phyloP scores from a whole-genome alignment of 192 early-diverging fungal species.

The Rhizophagus clarus region DNA sequence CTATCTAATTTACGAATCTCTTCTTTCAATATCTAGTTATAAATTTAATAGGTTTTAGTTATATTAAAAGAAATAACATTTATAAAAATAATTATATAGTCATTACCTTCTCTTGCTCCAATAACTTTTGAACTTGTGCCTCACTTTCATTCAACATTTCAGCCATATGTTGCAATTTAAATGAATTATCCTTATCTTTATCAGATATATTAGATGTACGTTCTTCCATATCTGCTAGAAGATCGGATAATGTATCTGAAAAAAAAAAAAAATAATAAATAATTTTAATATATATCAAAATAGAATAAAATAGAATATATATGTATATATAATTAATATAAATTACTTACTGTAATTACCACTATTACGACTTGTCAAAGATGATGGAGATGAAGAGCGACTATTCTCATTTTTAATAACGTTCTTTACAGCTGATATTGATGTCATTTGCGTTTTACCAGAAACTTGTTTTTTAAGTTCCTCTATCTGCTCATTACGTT shows the following conservation, averaged over 20 bases:
- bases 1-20: constrained; percentile 63
- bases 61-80: neutral
- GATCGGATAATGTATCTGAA: constrained; percentile 47
- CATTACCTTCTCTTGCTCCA: constrained; percentile 58
- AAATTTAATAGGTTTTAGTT: neutral
- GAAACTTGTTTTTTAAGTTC: constrained; percentile 21
- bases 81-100: neutral
- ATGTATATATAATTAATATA: neutral
- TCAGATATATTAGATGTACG: neutral
- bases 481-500: neutral
- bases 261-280: too few relatives aligned
- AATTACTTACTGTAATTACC: constrained; percentile 6
- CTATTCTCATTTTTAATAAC: neutral
- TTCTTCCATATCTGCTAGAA: constrained; percentile 36
- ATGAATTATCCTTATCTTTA: constrained; percentile 42
- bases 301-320: neutral
- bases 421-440: neutral
- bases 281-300: neutral
- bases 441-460: neutral
- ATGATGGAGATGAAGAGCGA: constrained; percentile 13
- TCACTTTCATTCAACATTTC: constrained; percentile 64
- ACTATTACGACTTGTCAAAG: neutral
- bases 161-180: constrained; percentile 53
- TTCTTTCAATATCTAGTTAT: constrained; percentile 54
- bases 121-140: constrained; percentile 42